Evolutionary conservation across 176 grass and related monocot genomes (phyloP), one percentile per base, ranked within the genome.

Genomic region (Panicum miliaceum): DNA sequence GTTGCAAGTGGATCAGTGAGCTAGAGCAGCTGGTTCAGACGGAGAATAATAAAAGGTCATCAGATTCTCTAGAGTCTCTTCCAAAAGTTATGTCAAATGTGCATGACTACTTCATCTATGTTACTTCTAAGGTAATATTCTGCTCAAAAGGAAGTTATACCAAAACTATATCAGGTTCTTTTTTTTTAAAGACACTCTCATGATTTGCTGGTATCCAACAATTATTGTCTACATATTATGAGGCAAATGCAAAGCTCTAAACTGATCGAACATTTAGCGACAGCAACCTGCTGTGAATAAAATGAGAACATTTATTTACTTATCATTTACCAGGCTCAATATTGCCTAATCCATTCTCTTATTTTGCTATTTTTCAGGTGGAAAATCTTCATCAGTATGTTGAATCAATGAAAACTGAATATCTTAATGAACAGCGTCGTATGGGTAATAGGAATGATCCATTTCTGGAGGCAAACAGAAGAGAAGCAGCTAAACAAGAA

Each of bases 321-420:
- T 77, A 66, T 11, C 32, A 56, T 25, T 68, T 56, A 40, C 45
- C 42, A 7, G 61, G 18, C 7, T 50, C 34, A 34, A 3, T 29
- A 11, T 59, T 54, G 7, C 45, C 64, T 66, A 54, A 82, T 3
- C 3, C 19, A 35, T 82, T 47, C 63, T 71, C 68, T 81, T 29
- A 50, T 79, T 8, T 75, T 87, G 7, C 32, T 80, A 36, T 79
- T 79, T n/a, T 86, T 41, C 88, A 99, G 96, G 93, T 96, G 57
- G 96, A 99, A 85, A 99, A 90, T 80, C 91, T 99, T 84, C 96
- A 99, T 80, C 91, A 99, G 59, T 89, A 94, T 88, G 90, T 99
- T 63, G 96, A 89, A 71, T 90, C 89, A 73, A 83, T 90, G 91
- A 99, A 99, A 87, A 84, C 68, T 22, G 80, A 92, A 64, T 99